These are phyloP conservation scores for Botrytis fabae DNA, from an alignment of 2,329 filamentous ascomycete genomes.

Conservation along the genomic window DNA sequence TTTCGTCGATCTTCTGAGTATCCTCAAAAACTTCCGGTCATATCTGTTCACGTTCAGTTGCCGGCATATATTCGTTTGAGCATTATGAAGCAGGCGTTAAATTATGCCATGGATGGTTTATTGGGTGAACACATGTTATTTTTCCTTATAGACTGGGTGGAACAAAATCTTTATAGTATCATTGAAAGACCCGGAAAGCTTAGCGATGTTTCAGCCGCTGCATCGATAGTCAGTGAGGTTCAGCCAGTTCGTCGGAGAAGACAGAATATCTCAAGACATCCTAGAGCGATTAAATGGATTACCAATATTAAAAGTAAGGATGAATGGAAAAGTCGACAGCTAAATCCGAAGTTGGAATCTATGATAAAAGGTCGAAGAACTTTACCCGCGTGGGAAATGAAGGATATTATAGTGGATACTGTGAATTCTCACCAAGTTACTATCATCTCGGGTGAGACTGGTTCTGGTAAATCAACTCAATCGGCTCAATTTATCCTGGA, in stretches of 20 bases:
- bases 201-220: constrained; percentile 78
- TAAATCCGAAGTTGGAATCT: constrained; percentile 63
- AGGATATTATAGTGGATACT: constrained; percentile 72
- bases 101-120: constrained; percentile 68
- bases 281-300: constrained; percentile 64
- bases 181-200: constrained; percentile 82
- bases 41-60: constrained; percentile 69
- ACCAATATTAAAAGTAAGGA: constrained; percentile 60
- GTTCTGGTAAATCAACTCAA: constrained; percentile 95
- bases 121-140: constrained; percentile 89
- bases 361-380: constrained; percentile 73
- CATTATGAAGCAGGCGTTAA: constrained; percentile 74
- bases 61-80: constrained; percentile 94
- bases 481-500: constrained; percentile 95
- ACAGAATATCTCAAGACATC: constrained; percentile 47
- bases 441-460: constrained; percentile 95
- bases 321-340: constrained; percentile 70
- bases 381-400: constrained; percentile 85
- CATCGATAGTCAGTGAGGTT: constrained; percentile 62
- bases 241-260: constrained; percentile 33
- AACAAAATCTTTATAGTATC: constrained; percentile 78
- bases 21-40: constrained; percentile 65
- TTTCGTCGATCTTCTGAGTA: constrained; percentile 74
- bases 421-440: constrained; percentile 82
- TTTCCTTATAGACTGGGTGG: constrained; percentile 86